Conservation (phyloP, 2,329 filamentous ascomycete genomes). For the Clonostachys sp. region DNA sequence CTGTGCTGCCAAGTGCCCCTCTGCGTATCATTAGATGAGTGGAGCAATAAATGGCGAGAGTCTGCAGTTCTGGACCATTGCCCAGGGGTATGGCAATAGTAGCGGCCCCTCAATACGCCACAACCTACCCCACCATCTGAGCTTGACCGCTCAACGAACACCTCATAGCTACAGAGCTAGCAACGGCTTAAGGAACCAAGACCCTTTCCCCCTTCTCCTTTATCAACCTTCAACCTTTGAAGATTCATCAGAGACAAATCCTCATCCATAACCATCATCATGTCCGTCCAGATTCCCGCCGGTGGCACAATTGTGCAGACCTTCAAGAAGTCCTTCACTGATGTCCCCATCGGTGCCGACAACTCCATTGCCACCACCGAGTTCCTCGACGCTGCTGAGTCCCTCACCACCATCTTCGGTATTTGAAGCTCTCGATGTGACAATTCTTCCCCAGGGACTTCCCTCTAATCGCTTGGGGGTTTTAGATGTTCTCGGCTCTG, state of each 20-base stretch:
- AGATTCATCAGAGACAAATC: background rate
- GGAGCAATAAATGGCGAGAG: too few relatives aligned
- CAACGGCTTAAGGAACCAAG: background rate
- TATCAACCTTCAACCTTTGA: background rate
- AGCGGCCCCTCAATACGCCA: too few relatives aligned
- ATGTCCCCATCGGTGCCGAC: constrained; percentile 73
- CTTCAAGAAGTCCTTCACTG: constrained; percentile 76
- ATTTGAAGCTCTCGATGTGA: constrained; percentile 4
- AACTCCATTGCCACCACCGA: constrained; percentile 77
- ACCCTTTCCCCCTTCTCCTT: background rate
- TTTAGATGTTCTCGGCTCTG: constrained; percentile 58
- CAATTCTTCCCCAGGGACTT: background rate
- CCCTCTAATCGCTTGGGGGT: background rate
- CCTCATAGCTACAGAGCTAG: background rate
- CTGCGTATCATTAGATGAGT: too few relatives aligned
- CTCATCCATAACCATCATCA: constrained; percentile 22
- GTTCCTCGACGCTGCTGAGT: constrained; percentile 89
- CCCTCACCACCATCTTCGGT: constrained; percentile 85
- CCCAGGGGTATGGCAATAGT: too few relatives aligned
- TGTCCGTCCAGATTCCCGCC: constrained; percentile 52
- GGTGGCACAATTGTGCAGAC: constrained; percentile 82
- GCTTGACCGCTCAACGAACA: constrained; percentile 1
- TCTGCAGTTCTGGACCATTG: too few relatives aligned
- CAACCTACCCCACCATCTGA: constrained; percentile 1
- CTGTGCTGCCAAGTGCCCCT: too few relatives aligned